Evolutionary conservation across 495 filamentous ascomycete genomes (phyloP), one percentile per base, ranked within the genome.

Genomic region (Rusavskia elegans): DNA sequence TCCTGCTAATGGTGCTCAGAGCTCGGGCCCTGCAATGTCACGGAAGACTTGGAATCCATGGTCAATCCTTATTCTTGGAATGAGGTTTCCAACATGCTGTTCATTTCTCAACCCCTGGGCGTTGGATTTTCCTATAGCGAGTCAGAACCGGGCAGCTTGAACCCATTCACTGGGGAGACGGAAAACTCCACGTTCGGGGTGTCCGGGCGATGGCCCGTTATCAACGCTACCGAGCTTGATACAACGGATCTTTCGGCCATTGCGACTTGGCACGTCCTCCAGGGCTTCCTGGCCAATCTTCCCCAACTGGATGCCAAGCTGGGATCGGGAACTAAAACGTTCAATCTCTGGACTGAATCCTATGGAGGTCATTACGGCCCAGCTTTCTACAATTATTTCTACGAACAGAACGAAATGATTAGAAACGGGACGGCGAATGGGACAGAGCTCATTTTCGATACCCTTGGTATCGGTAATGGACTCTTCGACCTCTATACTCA

Each of bases 61-160:
- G 62, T 75, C 17, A 78, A 80, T 60, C 74, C 74, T 13, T 83
- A 81, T 67, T 75, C 77, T 5, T 89, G 83, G 83, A 84, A 80
- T 61, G 73, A 82, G 56, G 76, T 76, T 3, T 83, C 80, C 14
- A 88, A 88, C 58, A 74, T 88, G 73, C 66, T 89, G 11, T 89
- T 80, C 58, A 71, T 89, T 40, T 83, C 83, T 29, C 80, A 86
- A 63, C 76, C 81, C 13, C 61, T 81, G 36, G 81, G 80, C 19
- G 72, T 75, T 3, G 77, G 76, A 0, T 82, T 83, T 56, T 81
- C 77, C 0, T 80, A 81, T 54, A 61, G 63, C 17, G 61, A 71
- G 27, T 62, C 66, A 39, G 63, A 62, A 38, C 40, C 60, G 42
- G 63, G 72, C 2, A 71, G 68, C n/a, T 44, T 72, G n/a, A 72